Conservation (phyloP, 202 grass and related monocot species). For the Zoysia matrella region DNA sequence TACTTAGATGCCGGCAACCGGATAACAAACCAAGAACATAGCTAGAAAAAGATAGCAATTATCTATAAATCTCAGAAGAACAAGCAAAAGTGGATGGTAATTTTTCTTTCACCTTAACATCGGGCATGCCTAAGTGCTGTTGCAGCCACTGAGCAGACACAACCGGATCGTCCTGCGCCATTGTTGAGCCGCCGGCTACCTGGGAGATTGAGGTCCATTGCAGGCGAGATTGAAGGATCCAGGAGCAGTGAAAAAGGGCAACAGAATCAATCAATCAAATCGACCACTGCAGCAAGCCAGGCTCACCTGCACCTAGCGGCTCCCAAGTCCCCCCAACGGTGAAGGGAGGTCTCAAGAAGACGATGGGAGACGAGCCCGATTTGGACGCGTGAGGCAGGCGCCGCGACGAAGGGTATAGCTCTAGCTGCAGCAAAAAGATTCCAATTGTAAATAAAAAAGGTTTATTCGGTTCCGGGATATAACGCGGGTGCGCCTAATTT, state of each 20-base stretch:
- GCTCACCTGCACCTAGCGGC: slow-evolving; percentile 10
- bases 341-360: not conserved
- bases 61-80: not conserved
- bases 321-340: not conserved
- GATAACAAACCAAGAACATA: slow-evolving; percentile 16
- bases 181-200: slow-evolving; percentile 19
- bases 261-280: not conserved
- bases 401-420: not conserved
- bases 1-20: not conserved
- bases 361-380: not conserved
- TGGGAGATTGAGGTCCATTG: slow-evolving; percentile 14
- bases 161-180: slow-evolving; percentile 69
- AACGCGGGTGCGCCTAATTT: not conserved
- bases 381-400: slow-evolving; percentile 29
- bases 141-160: slow-evolving; percentile 80
- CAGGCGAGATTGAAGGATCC: not conserved
- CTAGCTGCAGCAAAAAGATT: not conserved
- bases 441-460: too few species aligned
- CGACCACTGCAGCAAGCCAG: not conserved
- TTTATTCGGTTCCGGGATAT: not conserved
- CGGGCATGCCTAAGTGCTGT: slow-evolving; percentile 58
- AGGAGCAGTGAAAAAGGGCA: not conserved
- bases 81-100: not conserved
- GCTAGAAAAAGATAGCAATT: not conserved
- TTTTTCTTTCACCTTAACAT: slow-evolving; percentile 61